A percentile compares a stretch with the other conserved stretches of the same genome.
phyloP scores from a whole-genome alignment of 164 flowering plant species.

The Brasenia schreberi region DNA sequence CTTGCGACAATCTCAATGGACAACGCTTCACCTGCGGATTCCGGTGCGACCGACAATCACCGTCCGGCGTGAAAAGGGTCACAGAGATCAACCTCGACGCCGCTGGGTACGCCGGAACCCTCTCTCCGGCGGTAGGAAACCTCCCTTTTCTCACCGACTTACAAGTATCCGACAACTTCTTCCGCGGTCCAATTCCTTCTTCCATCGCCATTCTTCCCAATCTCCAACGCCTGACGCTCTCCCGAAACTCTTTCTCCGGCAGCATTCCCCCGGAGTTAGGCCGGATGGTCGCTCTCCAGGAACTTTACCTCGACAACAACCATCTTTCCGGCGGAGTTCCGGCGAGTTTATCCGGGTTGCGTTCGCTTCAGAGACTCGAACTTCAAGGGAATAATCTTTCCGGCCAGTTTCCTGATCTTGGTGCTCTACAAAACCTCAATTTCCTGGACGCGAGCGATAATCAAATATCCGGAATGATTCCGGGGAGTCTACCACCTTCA shows the following conservation, averaged over 20 bases:
- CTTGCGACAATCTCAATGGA: conserved; percentile 57
- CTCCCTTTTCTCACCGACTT: conserved; percentile 53
- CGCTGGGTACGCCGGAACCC: conserved; percentile 65
- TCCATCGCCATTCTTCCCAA: conserved; percentile 43
- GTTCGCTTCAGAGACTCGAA: conserved; percentile 43
- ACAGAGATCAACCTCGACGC: conserved; percentile 77
- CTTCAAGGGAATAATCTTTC: conserved; percentile 50
- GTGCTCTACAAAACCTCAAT: conserved; percentile 25
- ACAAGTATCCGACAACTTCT: conserved; percentile 50
- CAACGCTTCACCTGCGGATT: conserved; percentile 82
- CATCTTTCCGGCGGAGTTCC: conserved; percentile 44
- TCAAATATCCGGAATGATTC: conserved; percentile 45
- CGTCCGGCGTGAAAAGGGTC: conserved; percentile 32
- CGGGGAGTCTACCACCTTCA: conserved; percentile 32
- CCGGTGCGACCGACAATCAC: conserved; percentile 35
- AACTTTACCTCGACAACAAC: conserved; percentile 66
- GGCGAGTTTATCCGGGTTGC: conserved; percentile 23
- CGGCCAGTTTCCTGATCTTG: conserved; percentile 54
- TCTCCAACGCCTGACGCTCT: conserved; percentile 48
- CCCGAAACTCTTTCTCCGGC: conserved; percentile 68
- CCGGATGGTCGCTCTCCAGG: conserved; percentile 34
- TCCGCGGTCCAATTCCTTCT: conserved; percentile 47
- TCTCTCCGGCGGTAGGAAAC: conserved; percentile 29
- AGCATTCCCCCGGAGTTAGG: conserved; percentile 50
- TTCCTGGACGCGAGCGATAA: conserved; percentile 63